Evolutionary conservation across 768 basidiomycete genomes (phyloP).

Genomic region (Rhodotorula sphaerocarpa): DNA sequence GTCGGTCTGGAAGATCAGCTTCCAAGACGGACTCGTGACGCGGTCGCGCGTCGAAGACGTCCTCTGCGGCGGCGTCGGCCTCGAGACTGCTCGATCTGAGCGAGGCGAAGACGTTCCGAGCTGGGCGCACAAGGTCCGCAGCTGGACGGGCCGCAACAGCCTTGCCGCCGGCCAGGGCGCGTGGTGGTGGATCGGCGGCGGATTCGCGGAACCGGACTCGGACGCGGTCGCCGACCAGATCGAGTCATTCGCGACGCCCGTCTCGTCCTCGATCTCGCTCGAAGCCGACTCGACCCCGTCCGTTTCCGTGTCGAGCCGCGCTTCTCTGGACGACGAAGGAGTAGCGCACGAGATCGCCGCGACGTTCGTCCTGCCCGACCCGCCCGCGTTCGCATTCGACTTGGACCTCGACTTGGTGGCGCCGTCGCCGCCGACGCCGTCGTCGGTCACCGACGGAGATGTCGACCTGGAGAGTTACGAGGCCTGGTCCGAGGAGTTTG

Average conservation of each 20-base stretch:
- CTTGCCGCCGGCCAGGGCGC: slow-evolving; percentile 2
- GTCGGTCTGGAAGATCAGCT: slow-evolving; percentile 5
- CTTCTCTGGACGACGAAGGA: slow-evolving; percentile 1
- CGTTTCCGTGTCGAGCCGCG: too few relatives aligned
- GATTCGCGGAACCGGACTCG: neutral
- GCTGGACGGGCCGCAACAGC: neutral
- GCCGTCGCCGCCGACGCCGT: neutral
- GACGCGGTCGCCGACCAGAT: neutral
- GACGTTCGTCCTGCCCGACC: slow-evolving; percentile 25
- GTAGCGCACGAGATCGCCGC: neutral
- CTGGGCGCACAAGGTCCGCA: slow-evolving; percentile 8
- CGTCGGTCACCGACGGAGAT: too few relatives aligned
- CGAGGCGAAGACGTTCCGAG: neutral
- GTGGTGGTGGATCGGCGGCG: slow-evolving; percentile 24
- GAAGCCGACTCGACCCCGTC: neutral
- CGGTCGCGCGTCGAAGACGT: slow-evolving; percentile 1
- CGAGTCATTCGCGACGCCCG: neutral
- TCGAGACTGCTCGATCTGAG: neutral
- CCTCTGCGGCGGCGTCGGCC: slow-evolving; percentile 1
- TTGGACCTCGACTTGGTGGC: neutral
- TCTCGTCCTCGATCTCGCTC: neutral
- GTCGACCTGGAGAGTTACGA: too few relatives aligned
- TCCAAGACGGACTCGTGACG: slow-evolving; percentile 9
- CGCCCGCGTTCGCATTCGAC: neutral
- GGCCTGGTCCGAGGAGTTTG: too few relatives aligned